These are phyloP conservation scores for Apophysomyces variabilis DNA, from an alignment of 371 early-diverging fungal species.

Conservation along the genomic window DNA sequence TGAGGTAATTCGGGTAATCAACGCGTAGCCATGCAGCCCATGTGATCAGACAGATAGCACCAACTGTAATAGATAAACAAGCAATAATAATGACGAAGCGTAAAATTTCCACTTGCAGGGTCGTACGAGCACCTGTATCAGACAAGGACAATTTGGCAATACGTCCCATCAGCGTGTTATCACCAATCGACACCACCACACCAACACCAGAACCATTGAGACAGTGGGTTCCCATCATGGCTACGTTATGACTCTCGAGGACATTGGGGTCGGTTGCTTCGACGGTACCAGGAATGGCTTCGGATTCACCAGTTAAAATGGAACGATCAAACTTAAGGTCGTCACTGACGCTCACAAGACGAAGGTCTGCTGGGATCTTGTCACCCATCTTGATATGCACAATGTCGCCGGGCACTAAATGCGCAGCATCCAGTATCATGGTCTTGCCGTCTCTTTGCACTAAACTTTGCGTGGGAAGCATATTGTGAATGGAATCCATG, in stretches of 20 bases:
- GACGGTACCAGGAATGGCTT: conserved; percentile 59
- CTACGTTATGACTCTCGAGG: conserved; percentile 69
- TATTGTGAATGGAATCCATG: conserved; percentile 75
- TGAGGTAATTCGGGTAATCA: conserved; percentile 56
- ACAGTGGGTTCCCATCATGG: conserved; percentile 69
- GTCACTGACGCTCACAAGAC: conserved; percentile 56
- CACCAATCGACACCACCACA: conserved; percentile 63
- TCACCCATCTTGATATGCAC: conserved; percentile 67
- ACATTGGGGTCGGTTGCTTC: conserved; percentile 62
- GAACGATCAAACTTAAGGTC: conserved; percentile 74
- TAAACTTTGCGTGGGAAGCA: conserved; percentile 65
- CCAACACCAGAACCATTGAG: conserved; percentile 67
- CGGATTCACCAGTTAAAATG: conserved; percentile 73
- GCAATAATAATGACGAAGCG: conserved; percentile 73
- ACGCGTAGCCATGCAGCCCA: conserved; percentile 46
- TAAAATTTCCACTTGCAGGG: conserved; percentile 71
- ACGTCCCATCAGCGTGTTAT: conserved; percentile 73
- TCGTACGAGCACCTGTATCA: conserved; percentile 49
- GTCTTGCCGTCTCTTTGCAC: conserved; percentile 66
- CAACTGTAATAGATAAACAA: conserved; percentile 57
- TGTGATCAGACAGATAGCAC: conserved; percentile 34
- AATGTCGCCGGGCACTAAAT: conserved; percentile 60
- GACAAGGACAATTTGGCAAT: conserved; percentile 63
- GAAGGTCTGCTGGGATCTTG: conserved; percentile 73
- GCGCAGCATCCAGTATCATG: conserved; percentile 47